Evolutionary conservation across 805 yeast genomes (phyloP), one percentile per base, ranked within the genome.

Genomic region (Candida krabiensis): DNA sequence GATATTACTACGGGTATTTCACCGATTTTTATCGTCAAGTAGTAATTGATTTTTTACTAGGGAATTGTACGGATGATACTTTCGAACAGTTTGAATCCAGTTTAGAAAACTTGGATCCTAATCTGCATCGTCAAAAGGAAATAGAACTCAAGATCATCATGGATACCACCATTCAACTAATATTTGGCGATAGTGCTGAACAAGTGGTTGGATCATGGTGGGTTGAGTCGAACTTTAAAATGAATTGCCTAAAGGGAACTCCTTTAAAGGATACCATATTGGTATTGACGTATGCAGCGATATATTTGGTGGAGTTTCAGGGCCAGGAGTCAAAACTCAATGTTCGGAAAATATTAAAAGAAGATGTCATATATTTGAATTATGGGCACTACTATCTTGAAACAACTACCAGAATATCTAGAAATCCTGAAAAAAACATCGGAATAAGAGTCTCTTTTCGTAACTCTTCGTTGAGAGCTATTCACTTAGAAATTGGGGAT

Each of bases 21-120:
- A 55, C 66, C 17, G 77, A 71, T 50, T 71, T 59, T 44, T 69
- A 65, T 55, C 59, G 58, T 25, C 77, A 71, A 43, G 68, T 72
- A 12, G 53, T 67, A 28, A 53, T 71, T 28, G 76, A 71, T 44
- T 69, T 58, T 35, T 24, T 70, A 1, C 46, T 69, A 4, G 75
- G 75, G 1, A 56, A 59, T 28, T 62, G 58, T 7, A 31, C 27
- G 2, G 45, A 46, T 15, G 55, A 58, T 9, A 58, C 61, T 5
- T 68, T 71, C 50, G 67, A 65, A 36, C 68, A 65, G 37, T 71
- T 67, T 50, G 74, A 69, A 40, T 55, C 66, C 2, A 52, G 59
- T 1, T 47, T 71, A 33, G 30, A 46, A 9, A 62, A 60, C 44
- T 43, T 61, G 29, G 65, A 56, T 36, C 60, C 63, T 1, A 47